Evolutionary conservation across 192 early-diverging fungal species (phyloP).

Genomic region (Gaertneriomyces sp.): DNA sequence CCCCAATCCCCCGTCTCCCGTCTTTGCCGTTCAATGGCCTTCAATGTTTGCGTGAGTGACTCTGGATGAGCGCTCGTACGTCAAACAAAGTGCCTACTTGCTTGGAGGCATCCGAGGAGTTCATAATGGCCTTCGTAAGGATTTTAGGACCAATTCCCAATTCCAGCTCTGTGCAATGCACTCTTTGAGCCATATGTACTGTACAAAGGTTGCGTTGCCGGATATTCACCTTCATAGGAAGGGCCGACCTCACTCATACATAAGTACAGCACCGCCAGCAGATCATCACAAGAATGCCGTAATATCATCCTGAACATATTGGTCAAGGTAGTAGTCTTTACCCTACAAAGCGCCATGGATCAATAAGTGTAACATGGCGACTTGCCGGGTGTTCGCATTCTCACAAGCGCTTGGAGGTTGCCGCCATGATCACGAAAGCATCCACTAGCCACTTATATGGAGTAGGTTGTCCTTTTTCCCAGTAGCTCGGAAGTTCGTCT

Average conservation of each 20-base stretch:
- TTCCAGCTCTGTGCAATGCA: constrained; percentile 15
- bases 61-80: background rate
- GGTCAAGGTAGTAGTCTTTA: constrained; percentile 20
- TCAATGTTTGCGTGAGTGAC: background rate
- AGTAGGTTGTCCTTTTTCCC: background rate
- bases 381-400: constrained; percentile 8
- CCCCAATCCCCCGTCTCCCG: constrained; percentile 24
- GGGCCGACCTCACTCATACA: constrained; percentile 21
- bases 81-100: constrained; percentile 1
- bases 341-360: constrained; percentile 7
- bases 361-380: background rate
- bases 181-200: background rate
- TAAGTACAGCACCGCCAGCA: constrained; percentile 22
- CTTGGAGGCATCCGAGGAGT: constrained; percentile 19
- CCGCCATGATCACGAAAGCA: constrained; percentile 5
- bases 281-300: constrained; percentile 11
- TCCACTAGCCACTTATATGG: constrained; percentile 25
- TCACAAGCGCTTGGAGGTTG: background rate
- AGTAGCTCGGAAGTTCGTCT: constrained; percentile 14
- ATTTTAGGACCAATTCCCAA: constrained; percentile 28
- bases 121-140: constrained; percentile 19
- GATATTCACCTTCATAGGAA: constrained; percentile 22
- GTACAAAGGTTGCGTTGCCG: background rate
- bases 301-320: constrained; percentile 25
- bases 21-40: constrained; percentile 16